Evolutionary conservation across 805 yeast genomes (phyloP), one percentile per base, ranked within the genome.

Genomic region (Monosporozyma yasuniensis): DNA sequence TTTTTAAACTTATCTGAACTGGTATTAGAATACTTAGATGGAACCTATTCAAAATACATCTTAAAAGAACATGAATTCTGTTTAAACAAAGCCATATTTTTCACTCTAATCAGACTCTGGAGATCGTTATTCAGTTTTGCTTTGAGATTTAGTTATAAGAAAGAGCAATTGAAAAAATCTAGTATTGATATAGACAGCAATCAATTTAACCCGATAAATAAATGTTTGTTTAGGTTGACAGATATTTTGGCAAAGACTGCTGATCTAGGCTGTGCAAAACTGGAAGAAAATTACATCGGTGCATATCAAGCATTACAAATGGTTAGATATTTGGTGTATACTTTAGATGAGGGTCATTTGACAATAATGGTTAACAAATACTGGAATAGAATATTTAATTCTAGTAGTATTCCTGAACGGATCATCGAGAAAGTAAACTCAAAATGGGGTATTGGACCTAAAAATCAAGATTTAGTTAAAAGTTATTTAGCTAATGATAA

Each of bases 391-490:
- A 51, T 44, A 3, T 48, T 47, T 22, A 34, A 48, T 45, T 45
- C 42, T 5, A 38, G 41, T 4, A 52, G 47, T n/a, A 51, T 49
- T 34, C 50, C 53, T 9, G 53, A 50, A 23, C 50, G 48, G 14
- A 52, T 57, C 3, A 30, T 50, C 3, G 49, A 50, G 14, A 53
- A 53, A 34, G 23, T 59, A 4, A 44, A 47, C 23, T 46, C 55
- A 48, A 59, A 59, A 48, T 59, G 63, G 63, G 63, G 61, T 9
- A 21, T 58, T 11, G 49, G 54, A 16, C 47, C 52, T 3, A 49
- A 50, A 28, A 45, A 49, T 21, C 47, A 53, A 5, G 39, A 50
- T 28, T 47, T 47, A n/a, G 30, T 59, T 3, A 16, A 46, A 16
- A 38, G 52, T 9, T 46, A 55, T 18, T 43, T 57, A 41, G 52